These are phyloP conservation scores for Diaporthe aspalathi DNA, from an alignment of 2,329 filamentous ascomycete genomes.

Conservation along the genomic window DNA sequence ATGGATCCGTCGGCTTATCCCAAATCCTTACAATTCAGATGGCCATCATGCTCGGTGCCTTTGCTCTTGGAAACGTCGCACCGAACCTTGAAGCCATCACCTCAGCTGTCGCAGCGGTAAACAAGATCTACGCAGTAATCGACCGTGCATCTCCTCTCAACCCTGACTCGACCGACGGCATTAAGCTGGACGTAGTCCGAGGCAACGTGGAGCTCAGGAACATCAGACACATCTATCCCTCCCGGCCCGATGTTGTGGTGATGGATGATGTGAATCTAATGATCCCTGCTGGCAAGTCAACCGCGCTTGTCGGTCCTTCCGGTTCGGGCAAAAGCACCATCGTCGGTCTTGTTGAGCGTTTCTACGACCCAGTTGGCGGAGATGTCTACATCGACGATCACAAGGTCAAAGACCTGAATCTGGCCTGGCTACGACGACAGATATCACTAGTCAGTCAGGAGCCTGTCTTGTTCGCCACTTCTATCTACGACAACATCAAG, in stretches of 20 bases:
- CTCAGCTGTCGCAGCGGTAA: slow-evolving; percentile 82
- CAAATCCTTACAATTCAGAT: slow-evolving; percentile 87
- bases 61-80: slow-evolving; percentile 87
- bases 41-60: slow-evolving; percentile 92
- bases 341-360: slow-evolving; percentile 90
- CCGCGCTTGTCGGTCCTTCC: slow-evolving; percentile 92
- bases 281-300: slow-evolving; percentile 90
- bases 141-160: slow-evolving; percentile 87
- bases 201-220: slow-evolving; percentile 84
- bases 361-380: slow-evolving; percentile 90
- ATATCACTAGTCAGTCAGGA: slow-evolving; percentile 95
- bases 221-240: slow-evolving; percentile 94
- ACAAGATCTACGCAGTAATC: slow-evolving; percentile 94
- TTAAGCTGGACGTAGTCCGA: slow-evolving; percentile 76
- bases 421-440: slow-evolving; percentile 91
- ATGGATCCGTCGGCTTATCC: slow-evolving; percentile 71
- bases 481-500: slow-evolving; percentile 90
- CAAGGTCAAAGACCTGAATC: slow-evolving; percentile 83
- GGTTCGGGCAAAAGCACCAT: slow-evolving; percentile 96
- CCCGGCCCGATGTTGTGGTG: slow-evolving; percentile 87
- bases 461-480: slow-evolving; percentile 88
- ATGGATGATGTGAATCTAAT: slow-evolving; percentile 84
- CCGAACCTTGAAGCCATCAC: slow-evolving; percentile 90
- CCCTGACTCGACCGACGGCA: slow-evolving; percentile 78
- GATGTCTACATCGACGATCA: slow-evolving; percentile 83